phyloP scores from a whole-genome alignment of 148 eudicot species.

The Camellia japonica region DNA sequence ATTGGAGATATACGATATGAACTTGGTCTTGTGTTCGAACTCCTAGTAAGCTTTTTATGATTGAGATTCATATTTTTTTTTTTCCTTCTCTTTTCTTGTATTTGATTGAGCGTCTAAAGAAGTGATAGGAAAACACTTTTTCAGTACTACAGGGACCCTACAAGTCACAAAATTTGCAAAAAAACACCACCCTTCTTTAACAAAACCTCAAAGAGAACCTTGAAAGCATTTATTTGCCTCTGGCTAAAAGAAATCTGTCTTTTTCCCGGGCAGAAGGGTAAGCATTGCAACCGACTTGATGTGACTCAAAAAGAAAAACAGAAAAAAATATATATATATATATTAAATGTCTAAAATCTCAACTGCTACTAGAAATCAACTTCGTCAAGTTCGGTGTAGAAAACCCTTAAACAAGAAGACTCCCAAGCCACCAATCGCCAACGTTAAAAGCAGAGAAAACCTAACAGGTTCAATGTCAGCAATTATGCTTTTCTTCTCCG shows the following conservation, averaged over 20 bases:
- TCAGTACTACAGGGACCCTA: not conserved
- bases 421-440: slow-evolving; percentile 66
- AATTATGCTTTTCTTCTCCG: slow-evolving; percentile 24
- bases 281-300: slow-evolving; percentile 9
- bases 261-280: slow-evolving; percentile 33
- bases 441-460: slow-evolving; percentile 36
- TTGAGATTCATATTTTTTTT: not conserved
- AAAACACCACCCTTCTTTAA: not conserved
- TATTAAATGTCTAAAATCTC: slow-evolving; percentile 1
- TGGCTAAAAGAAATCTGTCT: slow-evolving; percentile 13
- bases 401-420: slow-evolving; percentile 56
- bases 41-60: not conserved
- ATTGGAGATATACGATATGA: not conserved
- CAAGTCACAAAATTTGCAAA: not conserved
- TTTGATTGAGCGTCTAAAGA: not conserved
- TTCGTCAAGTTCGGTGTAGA: slow-evolving; percentile 49
- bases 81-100: not conserved
- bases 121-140: not conserved
- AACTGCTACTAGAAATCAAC: slow-evolving; percentile 29
- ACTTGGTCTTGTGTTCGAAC: no score
- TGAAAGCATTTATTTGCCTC: slow-evolving; percentile 17
- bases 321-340: not conserved
- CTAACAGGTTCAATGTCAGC: slow-evolving; percentile 31
- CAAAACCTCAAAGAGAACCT: not conserved
- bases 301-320: not conserved